A percentile compares a stretch with the other conserved stretches of the same genome.
These are phyloP conservation scores for Fusarium pilosicola DNA, from an alignment of 2,329 filamentous ascomycete species.

Conservation along the genomic window DNA sequence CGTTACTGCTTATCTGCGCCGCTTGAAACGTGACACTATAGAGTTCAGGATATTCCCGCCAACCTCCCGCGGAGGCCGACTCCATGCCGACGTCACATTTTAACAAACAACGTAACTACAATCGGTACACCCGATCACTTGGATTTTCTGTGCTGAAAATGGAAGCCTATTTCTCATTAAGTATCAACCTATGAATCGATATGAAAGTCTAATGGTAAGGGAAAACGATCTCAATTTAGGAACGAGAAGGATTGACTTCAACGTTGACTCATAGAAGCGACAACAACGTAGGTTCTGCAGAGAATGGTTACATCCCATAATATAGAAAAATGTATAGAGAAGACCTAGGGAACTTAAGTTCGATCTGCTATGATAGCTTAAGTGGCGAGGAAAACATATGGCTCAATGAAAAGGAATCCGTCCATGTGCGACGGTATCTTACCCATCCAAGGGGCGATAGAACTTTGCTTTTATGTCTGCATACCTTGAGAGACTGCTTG, in stretches of 20 bases:
- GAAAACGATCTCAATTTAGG: not conserved
- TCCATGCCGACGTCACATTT: too few species aligned
- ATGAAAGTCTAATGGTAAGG: not conserved
- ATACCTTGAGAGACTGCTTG: fast-evolving
- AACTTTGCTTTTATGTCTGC: not conserved
- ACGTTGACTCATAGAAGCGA: fast-evolving
- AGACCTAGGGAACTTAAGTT: not conserved
- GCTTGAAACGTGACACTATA: not conserved
- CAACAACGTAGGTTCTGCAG: fast-evolving
- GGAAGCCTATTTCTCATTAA: fast-evolving
- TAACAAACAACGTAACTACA: too few species aligned
- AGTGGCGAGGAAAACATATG: not conserved
- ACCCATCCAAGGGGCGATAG: fast-evolving
- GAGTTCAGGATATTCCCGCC: not conserved
- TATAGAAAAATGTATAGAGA: fast-evolving
- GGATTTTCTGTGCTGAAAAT: fast-evolving
- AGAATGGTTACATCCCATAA: not conserved
- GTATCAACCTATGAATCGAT: too few species aligned
- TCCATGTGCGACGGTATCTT: not conserved
- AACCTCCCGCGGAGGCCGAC: not conserved
- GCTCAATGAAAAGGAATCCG: not conserved
- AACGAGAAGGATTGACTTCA: fast-evolving
- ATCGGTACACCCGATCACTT: not conserved
- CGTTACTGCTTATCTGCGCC: not conserved
- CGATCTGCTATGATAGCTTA: too few species aligned